Evolutionary conservation across 1,284 basidiomycete species (phyloP), one percentile per base, ranked within the genome.

Genomic region (Boletus albobrunnescens): DNA sequence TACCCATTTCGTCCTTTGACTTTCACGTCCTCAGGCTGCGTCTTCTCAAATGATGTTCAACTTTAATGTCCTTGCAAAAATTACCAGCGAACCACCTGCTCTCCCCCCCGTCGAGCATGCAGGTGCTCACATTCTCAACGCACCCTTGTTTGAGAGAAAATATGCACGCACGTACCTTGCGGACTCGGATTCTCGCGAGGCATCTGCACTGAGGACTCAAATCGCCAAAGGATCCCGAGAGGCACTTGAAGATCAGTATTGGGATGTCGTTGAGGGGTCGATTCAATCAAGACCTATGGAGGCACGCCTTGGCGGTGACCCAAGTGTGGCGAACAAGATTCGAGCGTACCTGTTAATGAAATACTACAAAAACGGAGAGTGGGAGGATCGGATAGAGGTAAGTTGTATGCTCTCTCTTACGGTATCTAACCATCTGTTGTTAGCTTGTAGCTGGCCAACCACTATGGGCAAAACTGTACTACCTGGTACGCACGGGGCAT

Each of bases 381-480:
- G 93, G 87, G 82, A 86, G 45, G 87, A 88, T 54, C 31, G 31
- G 31, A 32, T 32, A 48, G 91, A 96, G 77, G 88, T 90, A 27
- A 23, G 76, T 40, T 27, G 2, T 38, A 8, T 40, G 2, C 61
- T 3, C 1, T 42, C 12, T 36, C 44, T 30, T 3, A 9, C 0
- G 17, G 7, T 38, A 20, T 41, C 43, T 55, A 11, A 50, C 16
- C 36, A 23, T 36, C 6, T 6, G 23, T 36, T 16, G 19, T 24
- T 49, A 93, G 87, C 73, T 91, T 44, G 81, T 94, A 20, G 82
- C 84, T 43, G 87, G 89, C 13, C 84, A 87, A 57, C 92, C 94
- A 6, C 61, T 98, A 13, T 99, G 94, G 94, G 94, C 94, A 12
- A 84, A 89, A 50, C 68, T 96, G 33, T 99, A 91, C 71, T 93